Evolutionary conservation across 1,284 basidiomycete species (phyloP).

Genomic region (Sphaerobolus stellatus): DNA sequence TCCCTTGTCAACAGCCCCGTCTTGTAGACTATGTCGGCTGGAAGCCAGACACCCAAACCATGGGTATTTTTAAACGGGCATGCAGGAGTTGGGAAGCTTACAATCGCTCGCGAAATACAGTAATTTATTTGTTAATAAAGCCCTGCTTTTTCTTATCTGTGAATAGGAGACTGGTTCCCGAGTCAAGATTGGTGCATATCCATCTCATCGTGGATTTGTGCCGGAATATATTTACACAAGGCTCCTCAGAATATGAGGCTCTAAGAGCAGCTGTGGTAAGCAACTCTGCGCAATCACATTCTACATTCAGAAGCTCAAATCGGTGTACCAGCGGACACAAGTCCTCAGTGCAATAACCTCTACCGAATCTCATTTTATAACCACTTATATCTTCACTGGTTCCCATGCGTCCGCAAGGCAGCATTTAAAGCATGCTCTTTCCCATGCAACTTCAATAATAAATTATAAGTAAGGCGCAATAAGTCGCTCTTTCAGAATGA

Average conservation of each 20-base stretch:
- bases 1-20: no score
- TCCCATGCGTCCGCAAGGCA: conserved; percentile 1
- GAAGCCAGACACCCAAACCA: no score
- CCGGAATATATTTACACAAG: background rate
- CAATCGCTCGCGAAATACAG: conserved; percentile 1
- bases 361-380: background rate
- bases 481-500: no score
- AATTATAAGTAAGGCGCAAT: no score
- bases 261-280: conserved; percentile 1
- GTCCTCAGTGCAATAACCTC: background rate
- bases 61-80: conserved; percentile 1
- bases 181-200: background rate
- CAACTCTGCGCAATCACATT: background rate
- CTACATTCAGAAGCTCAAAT: background rate
- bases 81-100: conserved; percentile 7
- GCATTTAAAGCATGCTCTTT: background rate
- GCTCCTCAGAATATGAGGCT: conserved; percentile 2
- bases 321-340: background rate
- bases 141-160: no score
- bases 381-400: conserved; percentile 9
- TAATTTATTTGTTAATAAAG: no score
- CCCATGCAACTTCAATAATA: background rate
- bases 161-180: conserved; percentile 1
- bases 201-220: conserved; percentile 5
- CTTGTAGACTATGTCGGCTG: no score